Evolutionary conservation across 2,329 filamentous ascomycete genomes (phyloP), one percentile per base, ranked within the genome.

Genomic region (Colletotrichum sp.): DNA sequence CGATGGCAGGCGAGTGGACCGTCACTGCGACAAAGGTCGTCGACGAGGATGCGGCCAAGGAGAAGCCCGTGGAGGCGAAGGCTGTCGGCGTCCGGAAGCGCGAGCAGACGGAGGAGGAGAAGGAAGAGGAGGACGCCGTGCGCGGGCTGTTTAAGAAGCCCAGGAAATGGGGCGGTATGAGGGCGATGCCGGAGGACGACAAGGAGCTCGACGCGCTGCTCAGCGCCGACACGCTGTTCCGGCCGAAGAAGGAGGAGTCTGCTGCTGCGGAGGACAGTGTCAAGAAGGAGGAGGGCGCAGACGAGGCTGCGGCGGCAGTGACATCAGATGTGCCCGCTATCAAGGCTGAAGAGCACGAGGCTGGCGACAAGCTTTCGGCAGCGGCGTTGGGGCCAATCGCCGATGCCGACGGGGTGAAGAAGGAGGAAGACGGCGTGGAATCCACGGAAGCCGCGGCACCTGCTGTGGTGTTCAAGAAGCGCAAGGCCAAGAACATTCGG

Each of bases 1-100:
- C 96, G 7, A 92, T 98, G 87, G 93, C 94, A 6, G 95, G 97
- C 36, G 95, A 98, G 69, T 99, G 96, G 96, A 92, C 95, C 1
- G 91, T 93, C 13, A 93, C 91, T 75, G 92, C 90, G 8, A 91
- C 95, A 55, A 89, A 92, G 60, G 88, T 92, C 6, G 85, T 93
- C 26, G 85, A 89, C 16, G 87, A 88, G 16, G 83, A 79, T 36
- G 79, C 80, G 26, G 86, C 86, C 30, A 85, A 84, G 8, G 82
- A 83, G 30, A 83, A 82, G 34, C 84, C 85, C 32, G 84, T 87
- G 9, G 87, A 90, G 71, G 86, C 86, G 8, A 86, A 87, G 73
- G 90, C 89, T 12, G 87, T 88, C 32, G 92, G 92, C 1, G 88
- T 93, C 21, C 86, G 90, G 62, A 95, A 95, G 83, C 87, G 93